phyloP scores from a whole-genome alignment of 192 early-diverging fungal species.

The Phycomyces nitens region DNA sequence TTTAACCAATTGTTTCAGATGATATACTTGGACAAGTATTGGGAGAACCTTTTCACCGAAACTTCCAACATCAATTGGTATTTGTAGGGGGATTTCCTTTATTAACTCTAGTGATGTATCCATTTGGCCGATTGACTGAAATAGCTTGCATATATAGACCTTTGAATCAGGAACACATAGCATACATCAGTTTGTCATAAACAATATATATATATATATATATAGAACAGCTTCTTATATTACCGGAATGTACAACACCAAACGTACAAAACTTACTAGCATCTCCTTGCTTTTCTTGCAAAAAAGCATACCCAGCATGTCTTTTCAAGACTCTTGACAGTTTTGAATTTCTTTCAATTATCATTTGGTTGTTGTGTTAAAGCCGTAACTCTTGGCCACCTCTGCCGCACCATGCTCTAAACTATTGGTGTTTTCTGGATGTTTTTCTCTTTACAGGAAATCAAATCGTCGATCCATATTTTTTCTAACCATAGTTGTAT shows the following conservation, averaged over 20 bases:
- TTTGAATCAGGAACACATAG: conserved; percentile 8
- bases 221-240: conserved; percentile 6
- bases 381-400: conserved; percentile 6
- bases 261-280: conserved; percentile 10
- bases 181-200: conserved; percentile 8
- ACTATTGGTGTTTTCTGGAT: conserved; percentile 2
- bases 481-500: conserved; percentile 5
- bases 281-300: conserved; percentile 12
- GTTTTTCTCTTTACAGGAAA: conserved; percentile 3
- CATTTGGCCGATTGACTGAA: conserved; percentile 10
- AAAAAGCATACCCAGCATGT: conserved; percentile 12
- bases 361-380: conserved; percentile 5
- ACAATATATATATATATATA: no score
- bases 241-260: conserved; percentile 9
- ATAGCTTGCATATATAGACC: conserved; percentile 14
- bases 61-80: conserved; percentile 7
- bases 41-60: conserved; percentile 15
- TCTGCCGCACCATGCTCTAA: conserved; percentile 10
- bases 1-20: conserved; percentile 14
- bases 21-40: conserved; percentile 15
- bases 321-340: conserved; percentile 13
- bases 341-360: conserved; percentile 1
- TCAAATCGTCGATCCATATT: conserved; percentile 11
- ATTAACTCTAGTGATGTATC: conserved; percentile 12
- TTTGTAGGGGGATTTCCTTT: conserved; percentile 13